phyloP scores from a whole-genome alignment of 768 basidiomycete species.

The Suillus occidentalis region DNA sequence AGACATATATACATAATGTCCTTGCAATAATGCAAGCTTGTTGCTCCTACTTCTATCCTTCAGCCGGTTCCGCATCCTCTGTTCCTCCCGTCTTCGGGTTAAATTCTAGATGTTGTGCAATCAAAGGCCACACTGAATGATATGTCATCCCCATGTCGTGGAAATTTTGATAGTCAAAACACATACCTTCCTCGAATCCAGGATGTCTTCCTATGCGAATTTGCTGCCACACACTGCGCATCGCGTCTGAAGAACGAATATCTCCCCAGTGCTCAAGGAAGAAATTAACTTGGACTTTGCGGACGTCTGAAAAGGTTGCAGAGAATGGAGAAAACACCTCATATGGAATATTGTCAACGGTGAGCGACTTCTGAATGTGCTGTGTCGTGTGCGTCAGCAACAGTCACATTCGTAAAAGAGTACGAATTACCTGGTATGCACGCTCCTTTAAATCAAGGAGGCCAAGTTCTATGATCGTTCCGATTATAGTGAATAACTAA shows the following conservation, averaged over 20 bases:
- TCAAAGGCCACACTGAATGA: slow-evolving; percentile 62
- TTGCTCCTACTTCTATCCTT: slow-evolving; percentile 13
- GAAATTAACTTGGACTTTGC: slow-evolving; percentile 79
- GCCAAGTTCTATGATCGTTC: slow-evolving; percentile 62
- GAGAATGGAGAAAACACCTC: slow-evolving; percentile 88
- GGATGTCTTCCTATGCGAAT: slow-evolving; percentile 82
- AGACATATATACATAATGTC: slow-evolving; percentile 4
- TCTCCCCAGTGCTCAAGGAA: slow-evolving; percentile 83
- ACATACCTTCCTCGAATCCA: slow-evolving; percentile 81
- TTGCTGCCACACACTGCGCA: slow-evolving; percentile 83
- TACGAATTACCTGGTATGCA: slow-evolving; percentile 51
- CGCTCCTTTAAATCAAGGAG: slow-evolving; percentile 70
- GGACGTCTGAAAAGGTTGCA: slow-evolving; percentile 75
- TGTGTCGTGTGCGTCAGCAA: slow-evolving; percentile 24
- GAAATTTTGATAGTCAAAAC: not conserved
- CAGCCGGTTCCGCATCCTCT: slow-evolving; percentile 21
- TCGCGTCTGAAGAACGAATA: slow-evolving; percentile 79
- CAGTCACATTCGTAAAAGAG: not conserved
- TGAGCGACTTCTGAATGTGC: slow-evolving; percentile 77
- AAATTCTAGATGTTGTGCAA: slow-evolving; percentile 63
- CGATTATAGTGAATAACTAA: slow-evolving; percentile 2
- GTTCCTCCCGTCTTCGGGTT: slow-evolving; percentile 37
- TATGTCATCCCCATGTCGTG: slow-evolving; percentile 12
- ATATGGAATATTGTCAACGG: slow-evolving; percentile 77
- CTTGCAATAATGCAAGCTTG: not conserved